Evolutionary conservation across 805 yeast genomes (phyloP).

Genomic region (Nakazawaea ambrosiae): DNA sequence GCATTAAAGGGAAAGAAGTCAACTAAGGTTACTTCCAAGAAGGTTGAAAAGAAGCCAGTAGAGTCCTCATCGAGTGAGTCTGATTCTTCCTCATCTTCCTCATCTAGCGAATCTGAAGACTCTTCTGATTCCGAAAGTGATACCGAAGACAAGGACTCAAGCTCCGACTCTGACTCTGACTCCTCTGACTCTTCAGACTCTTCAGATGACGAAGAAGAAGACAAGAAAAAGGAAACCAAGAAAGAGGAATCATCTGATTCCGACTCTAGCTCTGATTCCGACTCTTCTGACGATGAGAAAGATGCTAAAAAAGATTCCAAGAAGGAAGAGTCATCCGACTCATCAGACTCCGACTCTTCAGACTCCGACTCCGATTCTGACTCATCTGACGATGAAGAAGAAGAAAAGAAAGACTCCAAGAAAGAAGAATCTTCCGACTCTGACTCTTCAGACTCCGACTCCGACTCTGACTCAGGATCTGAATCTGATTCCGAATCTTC

Average conservation of each 20-base stretch:
- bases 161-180: slow-evolving; percentile 10
- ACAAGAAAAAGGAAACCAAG: slow-evolving; percentile 9
- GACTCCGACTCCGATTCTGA: slow-evolving; percentile 13
- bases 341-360: slow-evolving; percentile 10
- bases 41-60: slow-evolving; percentile 15
- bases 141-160: slow-evolving; percentile 13
- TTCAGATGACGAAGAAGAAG: slow-evolving; percentile 4
- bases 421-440: slow-evolving; percentile 17
- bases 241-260: slow-evolving; percentile 18
- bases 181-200: slow-evolving; percentile 10
- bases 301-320: slow-evolving; percentile 14
- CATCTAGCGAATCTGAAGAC: slow-evolving; percentile 10
- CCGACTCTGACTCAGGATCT: slow-evolving; percentile 14
- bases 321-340: slow-evolving; percentile 18
- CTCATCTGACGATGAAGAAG: slow-evolving; percentile 7
- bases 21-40: slow-evolving; percentile 14
- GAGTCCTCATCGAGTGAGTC: slow-evolving; percentile 7
- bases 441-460: slow-evolving; percentile 15
- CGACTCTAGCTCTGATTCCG: slow-evolving; percentile 15
- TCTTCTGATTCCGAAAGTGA: slow-evolving; percentile 8
- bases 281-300: slow-evolving; percentile 15
- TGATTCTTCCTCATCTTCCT: slow-evolving; percentile 11
- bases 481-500: slow-evolving; percentile 13
- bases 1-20: slow-evolving; percentile 18
- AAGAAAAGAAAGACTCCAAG: slow-evolving; percentile 9